Conservation (phyloP, 257 asterid genomes). For the Penstemon davidsonii region DNA sequence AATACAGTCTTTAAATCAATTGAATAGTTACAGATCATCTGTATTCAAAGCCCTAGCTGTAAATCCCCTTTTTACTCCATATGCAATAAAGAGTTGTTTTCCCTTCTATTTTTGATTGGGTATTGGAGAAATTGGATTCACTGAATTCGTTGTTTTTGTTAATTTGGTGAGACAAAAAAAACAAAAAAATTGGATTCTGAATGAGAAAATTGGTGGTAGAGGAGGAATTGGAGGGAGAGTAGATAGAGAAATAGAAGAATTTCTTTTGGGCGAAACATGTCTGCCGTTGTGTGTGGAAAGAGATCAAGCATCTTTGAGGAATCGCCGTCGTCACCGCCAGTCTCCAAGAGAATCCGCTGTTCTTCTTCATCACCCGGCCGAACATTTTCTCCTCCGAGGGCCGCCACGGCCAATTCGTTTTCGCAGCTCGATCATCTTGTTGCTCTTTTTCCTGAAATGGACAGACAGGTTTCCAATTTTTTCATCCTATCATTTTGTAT, state of each 20-base stretch:
- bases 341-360: constrained; percentile 76
- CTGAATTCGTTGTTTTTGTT: too few species aligned
- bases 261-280: constrained; percentile 62
- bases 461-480: constrained; percentile 59
- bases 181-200: constrained; percentile 32
- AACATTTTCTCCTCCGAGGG: constrained; percentile 58
- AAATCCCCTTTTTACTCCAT: too few species aligned
- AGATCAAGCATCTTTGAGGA: constrained; percentile 91
- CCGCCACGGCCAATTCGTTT: constrained; percentile 34
- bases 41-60: too few species aligned
- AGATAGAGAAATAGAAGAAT: constrained; percentile 33
- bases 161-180: too few species aligned
- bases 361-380: constrained; percentile 61
- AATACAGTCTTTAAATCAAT: too few species aligned
- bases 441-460: constrained; percentile 80
- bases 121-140: too few species aligned
- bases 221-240: constrained; percentile 40
- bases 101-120: too few species aligned
- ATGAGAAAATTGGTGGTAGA: constrained; percentile 44
- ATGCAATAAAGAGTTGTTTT: too few species aligned
- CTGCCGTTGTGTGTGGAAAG: constrained; percentile 98
- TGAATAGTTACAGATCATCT: too few species aligned
- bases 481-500: neutral
- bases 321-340: constrained; percentile 84
- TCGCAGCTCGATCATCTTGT: constrained; percentile 53